Evolutionary conservation across 2,329 filamentous ascomycete genomes (phyloP).

Genomic region (Chrysoporthe cubensis): DNA sequence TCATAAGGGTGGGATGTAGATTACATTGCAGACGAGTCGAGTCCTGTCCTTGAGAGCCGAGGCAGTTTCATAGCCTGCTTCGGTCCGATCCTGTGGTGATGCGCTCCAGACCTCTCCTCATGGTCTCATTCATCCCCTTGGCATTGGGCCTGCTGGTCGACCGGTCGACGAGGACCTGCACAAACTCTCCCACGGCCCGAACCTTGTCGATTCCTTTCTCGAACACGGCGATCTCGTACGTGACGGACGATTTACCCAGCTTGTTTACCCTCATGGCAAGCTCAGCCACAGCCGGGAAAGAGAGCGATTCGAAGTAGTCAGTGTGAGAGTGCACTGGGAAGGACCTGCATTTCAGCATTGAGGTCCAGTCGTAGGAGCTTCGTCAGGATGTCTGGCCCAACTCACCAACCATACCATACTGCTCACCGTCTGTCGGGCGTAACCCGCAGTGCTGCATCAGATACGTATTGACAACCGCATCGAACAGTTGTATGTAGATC

Average conservation of each 20-base stretch:
- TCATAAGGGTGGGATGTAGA: neutral
- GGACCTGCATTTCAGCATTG: neutral
- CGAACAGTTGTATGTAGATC: slow-evolving; percentile 84
- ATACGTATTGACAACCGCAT: slow-evolving; percentile 88
- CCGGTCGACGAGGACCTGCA: slow-evolving; percentile 84
- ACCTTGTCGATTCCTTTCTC: slow-evolving; percentile 73
- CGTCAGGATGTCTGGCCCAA: neutral
- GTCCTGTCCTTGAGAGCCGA: neutral
- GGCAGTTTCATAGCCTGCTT: slow-evolving; percentile 33
- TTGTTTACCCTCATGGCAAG: slow-evolving; percentile 81
- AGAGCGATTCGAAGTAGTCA: slow-evolving; percentile 81
- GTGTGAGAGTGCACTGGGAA: slow-evolving; percentile 73
- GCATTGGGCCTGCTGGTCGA: slow-evolving; percentile 68
- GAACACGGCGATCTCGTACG: slow-evolving; percentile 89
- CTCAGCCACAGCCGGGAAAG: slow-evolving; percentile 82
- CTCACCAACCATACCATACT: slow-evolving; percentile 72
- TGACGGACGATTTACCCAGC: slow-evolving; percentile 83
- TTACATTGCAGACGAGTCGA: neutral
- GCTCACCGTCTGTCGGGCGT: slow-evolving; percentile 68
- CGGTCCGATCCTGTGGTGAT: slow-evolving; percentile 46
- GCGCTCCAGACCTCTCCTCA: slow-evolving; percentile 63
- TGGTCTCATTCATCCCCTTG: slow-evolving; percentile 63
- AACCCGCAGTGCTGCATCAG: slow-evolving; percentile 79
- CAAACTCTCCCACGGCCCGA: slow-evolving; percentile 80
- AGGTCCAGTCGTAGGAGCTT: neutral